Evolutionary conservation across 2,329 filamentous ascomycete genomes (phyloP), one percentile per base, ranked within the genome.

Genomic region (Lomentospora prolificans): DNA sequence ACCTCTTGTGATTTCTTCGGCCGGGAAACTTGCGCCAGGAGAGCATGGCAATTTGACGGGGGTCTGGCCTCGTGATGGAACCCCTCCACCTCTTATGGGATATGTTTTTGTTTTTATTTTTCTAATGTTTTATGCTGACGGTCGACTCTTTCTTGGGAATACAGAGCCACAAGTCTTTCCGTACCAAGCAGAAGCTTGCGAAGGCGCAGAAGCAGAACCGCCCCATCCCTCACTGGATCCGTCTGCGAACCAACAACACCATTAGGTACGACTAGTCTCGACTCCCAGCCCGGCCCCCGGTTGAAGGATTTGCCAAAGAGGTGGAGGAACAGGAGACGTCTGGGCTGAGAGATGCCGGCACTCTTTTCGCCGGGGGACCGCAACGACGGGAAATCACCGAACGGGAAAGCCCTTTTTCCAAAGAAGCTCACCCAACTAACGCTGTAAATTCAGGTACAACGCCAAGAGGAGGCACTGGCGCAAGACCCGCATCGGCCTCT

Each of bases 201-300:
- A 96, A 92, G 85, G 94, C 94, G 75, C 92, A 97, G 85, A 97
- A 96, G 86, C 92, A 97, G 84, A 99, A 99, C 87, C 88, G 94
- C 76, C 94, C 94, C 69, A 96, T 99, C 75, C 94, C 94, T 66
- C 94, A 99, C 84, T 99, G 94, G 94, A 97, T 99, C 76, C 88
- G 94, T 75, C 86, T 99, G 72, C 87, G 92, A 76, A 97, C 94
- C 70, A 87, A 86, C 78, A 99, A 99, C 86, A 96, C 91, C 79
- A 96, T 99, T 82, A 89, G 92, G 94, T 99, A 90, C 79, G 86
- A 78, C 64, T 57, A 54, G 17, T 27, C 50, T 30, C 39, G 14
- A 17, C 17, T 46, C n/a, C 17, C 12, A 24, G 9, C 19, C 19
- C 12, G 22, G n/a, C 22, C 19, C 4, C 44, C 22, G 44, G 3